Conservation (phyloP, 441 rosid species). For the Eutrema salsugineum region DNA sequence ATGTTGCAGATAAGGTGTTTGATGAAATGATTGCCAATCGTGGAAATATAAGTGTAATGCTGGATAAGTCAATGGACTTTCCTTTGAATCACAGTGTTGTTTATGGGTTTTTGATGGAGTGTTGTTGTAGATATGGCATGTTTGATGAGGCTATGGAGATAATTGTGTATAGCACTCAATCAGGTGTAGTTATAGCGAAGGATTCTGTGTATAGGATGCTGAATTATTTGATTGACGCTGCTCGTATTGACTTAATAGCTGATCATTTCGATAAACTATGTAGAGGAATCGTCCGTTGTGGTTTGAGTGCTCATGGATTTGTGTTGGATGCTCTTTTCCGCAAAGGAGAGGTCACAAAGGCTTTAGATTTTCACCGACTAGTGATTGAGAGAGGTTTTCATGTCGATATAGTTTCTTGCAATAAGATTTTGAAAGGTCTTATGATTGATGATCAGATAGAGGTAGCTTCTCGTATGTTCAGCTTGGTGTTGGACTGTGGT, state of each 20-base stretch:
- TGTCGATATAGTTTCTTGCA: constrained; percentile 39
- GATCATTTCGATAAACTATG: constrained; percentile 29
- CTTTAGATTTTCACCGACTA: constrained; percentile 32
- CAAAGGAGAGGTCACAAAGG: constrained; percentile 31
- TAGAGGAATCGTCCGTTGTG: constrained; percentile 11
- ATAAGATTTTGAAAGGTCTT: constrained; percentile 40
- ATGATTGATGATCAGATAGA: constrained; percentile 23
- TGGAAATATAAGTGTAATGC: constrained; percentile 20
- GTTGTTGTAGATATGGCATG: constrained; percentile 34
- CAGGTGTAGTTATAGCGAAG: constrained; percentile 12
- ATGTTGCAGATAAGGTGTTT: constrained; percentile 35
- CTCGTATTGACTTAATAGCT: constrained; percentile 25
- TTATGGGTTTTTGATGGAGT: constrained; percentile 35
- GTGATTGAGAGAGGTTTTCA: constrained; percentile 26
- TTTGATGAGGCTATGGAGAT: constrained; percentile 26
- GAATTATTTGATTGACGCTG: constrained; percentile 28
- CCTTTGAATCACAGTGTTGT: constrained; percentile 2
- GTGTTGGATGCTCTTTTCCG: constrained; percentile 36
- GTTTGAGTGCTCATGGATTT: constrained; percentile 29
- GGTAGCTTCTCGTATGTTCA: constrained; percentile 31
- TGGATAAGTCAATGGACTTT: constrained; percentile 4
- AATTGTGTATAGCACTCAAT: constrained; percentile 22
- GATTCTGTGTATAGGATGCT: constrained; percentile 26
- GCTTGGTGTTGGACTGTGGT: constrained; percentile 34
- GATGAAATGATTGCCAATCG: constrained; percentile 30